Conservation (phyloP, 805 yeast genomes). For the Starmera pachycereana region DNA sequence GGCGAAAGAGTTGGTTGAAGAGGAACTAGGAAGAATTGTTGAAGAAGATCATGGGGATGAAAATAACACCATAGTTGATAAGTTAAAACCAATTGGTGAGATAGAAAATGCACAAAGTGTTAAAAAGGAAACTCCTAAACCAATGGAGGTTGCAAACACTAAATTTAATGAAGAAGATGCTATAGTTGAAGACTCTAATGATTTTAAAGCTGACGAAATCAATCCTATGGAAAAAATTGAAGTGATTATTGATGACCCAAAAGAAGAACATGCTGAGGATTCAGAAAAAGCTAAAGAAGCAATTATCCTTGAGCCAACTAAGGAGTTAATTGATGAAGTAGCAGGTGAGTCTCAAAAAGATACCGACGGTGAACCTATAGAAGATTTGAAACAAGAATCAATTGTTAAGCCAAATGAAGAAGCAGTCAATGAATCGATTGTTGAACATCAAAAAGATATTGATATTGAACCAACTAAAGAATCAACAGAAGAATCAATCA, state of each 20-base stretch:
- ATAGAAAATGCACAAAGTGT: slow-evolving; percentile 2
- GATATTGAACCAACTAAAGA: slow-evolving; percentile 19
- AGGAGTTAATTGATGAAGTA: neutral
- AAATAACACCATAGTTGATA: slow-evolving; percentile 4
- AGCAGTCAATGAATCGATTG: slow-evolving; percentile 10
- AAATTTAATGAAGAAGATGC: slow-evolving; percentile 1
- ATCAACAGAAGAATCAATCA: slow-evolving; percentile 16
- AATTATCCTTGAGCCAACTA: slow-evolving; percentile 5
- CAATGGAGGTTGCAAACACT: slow-evolving; percentile 1
- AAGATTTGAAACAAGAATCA: slow-evolving; percentile 1
- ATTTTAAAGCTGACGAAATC: slow-evolving; percentile 1
- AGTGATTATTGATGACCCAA: neutral
- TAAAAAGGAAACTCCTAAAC: slow-evolving; percentile 3
- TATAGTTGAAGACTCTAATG: neutral
- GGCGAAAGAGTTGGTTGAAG: slow-evolving; percentile 6
- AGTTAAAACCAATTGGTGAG: neutral
- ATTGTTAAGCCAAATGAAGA: slow-evolving; percentile 8
- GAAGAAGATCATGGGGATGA: slow-evolving; percentile 1
- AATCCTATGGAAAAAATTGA: neutral
- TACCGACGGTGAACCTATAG: neutral
- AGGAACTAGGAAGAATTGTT: slow-evolving; percentile 2
- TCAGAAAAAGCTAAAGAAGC: slow-evolving; percentile 4
- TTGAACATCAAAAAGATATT: neutral
- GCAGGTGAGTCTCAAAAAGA: neutral
- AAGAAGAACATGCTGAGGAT: slow-evolving; percentile 1